A percentile compares a stretch with the other conserved stretches of the same genome.
These are phyloP conservation scores for Silene conica DNA, from an alignment of 148 eudicot genomes.

Conservation along the genomic window DNA sequence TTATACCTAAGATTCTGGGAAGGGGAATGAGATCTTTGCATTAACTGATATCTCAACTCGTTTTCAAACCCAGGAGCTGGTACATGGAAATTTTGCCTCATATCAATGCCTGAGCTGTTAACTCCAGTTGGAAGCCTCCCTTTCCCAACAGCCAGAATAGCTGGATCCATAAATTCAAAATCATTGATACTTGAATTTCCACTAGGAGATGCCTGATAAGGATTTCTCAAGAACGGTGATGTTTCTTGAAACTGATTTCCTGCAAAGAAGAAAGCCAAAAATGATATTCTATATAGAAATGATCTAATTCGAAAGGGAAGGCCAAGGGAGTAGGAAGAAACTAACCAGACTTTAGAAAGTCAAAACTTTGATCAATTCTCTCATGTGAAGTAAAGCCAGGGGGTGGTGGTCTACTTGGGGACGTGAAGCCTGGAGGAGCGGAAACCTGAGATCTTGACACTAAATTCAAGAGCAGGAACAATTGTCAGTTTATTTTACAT, in stretches of 20 bases:
- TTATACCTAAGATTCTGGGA: slow-evolving; percentile 57
- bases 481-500: background rate
- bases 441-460: slow-evolving; percentile 72
- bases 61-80: slow-evolving; percentile 57
- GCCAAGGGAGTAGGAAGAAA: slow-evolving; percentile 7
- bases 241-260: slow-evolving; percentile 54
- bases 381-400: slow-evolving; percentile 80
- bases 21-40: slow-evolving; percentile 64
- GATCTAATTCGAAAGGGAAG: background rate
- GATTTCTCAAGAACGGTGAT: slow-evolving; percentile 49
- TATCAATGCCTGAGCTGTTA: slow-evolving; percentile 46
- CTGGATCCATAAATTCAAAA: slow-evolving; percentile 91
- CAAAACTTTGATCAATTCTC: slow-evolving; percentile 49
- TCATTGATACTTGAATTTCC: slow-evolving; percentile 49
- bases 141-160: slow-evolving; percentile 93
- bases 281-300: background rate
- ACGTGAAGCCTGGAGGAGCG: slow-evolving; percentile 94
- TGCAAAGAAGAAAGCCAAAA: slow-evolving; percentile 31
- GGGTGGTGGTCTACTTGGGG: slow-evolving; percentile 71
- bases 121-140: slow-evolving; percentile 62
- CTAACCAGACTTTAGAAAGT: slow-evolving; percentile 55
- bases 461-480: slow-evolving; percentile 23
- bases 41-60: slow-evolving; percentile 59
- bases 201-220: slow-evolving; percentile 47
- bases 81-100: slow-evolving; percentile 44